phyloP scores from a whole-genome alignment of 2,329 filamentous ascomycete genomes.

The Verticillium albo-atrum region DNA sequence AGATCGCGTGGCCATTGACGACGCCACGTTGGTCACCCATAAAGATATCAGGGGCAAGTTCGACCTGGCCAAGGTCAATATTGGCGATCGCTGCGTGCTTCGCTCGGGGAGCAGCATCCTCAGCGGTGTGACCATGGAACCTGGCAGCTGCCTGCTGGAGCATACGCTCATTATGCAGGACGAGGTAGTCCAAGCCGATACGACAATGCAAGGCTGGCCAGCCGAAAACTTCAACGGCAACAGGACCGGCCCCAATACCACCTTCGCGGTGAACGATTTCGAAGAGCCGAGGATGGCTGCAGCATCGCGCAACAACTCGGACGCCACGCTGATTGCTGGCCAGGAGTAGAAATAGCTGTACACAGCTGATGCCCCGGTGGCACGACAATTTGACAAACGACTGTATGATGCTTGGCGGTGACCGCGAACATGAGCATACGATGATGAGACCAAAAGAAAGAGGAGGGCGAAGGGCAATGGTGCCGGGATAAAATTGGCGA shows the following conservation, averaged over 20 bases:
- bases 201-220: conserved; percentile 52
- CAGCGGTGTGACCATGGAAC: conserved; percentile 47
- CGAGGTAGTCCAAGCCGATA: conserved; percentile 45
- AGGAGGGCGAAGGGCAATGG: not conserved
- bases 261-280: not conserved
- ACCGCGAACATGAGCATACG: not conserved
- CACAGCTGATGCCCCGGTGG: not conserved
- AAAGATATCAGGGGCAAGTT: conserved; percentile 54
- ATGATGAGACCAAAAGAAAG: not conserved
- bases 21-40: conserved; percentile 51
- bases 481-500: not conserved
- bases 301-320: not conserved
- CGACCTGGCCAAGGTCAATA: conserved; percentile 44
- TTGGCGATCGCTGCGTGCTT: conserved; percentile 48
- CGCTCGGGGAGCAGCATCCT: conserved; percentile 47
- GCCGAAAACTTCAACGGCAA: conserved; percentile 32
- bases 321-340: not conserved
- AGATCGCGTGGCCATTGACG: conserved; percentile 48
- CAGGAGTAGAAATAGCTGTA: not conserved
- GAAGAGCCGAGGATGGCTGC: not conserved
- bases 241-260: not conserved
- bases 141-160: conserved; percentile 49
- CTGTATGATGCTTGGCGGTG: not conserved
- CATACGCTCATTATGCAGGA: conserved; percentile 54
- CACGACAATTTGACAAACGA: not conserved